A percentile compares a stretch with the other conserved stretches of the same genome.
phyloP scores from a whole-genome alignment of 2,329 filamentous ascomycete genomes.

The Periconia sp. region DNA sequence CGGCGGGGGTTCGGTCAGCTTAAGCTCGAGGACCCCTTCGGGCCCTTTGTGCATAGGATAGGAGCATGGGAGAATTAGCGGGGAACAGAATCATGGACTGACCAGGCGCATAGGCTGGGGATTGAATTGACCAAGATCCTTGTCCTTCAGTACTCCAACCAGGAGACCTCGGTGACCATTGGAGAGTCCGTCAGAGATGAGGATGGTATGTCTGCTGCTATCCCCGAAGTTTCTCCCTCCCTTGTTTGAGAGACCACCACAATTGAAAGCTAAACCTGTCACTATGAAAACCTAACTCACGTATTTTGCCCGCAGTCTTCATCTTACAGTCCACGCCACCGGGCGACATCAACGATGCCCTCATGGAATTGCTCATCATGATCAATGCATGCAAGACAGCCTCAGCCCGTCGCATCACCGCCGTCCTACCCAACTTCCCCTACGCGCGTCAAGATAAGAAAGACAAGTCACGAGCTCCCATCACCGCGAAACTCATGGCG shows the following conservation, averaged over 20 bases:
- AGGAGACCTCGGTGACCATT: slow-evolving; percentile 87
- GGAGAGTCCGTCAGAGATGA: slow-evolving; percentile 96
- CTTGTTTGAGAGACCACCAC: not conserved
- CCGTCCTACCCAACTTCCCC: slow-evolving; percentile 93
- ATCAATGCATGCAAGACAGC: slow-evolving; percentile 91
- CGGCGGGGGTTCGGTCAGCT: not conserved
- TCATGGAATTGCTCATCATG: slow-evolving; percentile 99
- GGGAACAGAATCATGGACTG: not conserved
- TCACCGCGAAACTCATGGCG: slow-evolving; percentile 91
- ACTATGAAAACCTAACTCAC: not conserved
- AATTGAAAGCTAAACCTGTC: slow-evolving; percentile 20
- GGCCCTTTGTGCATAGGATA: too few relatives aligned
- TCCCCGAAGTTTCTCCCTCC: not conserved
- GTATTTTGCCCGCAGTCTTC: slow-evolving; percentile 63
- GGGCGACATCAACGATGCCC: slow-evolving; percentile 94
- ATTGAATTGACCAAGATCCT: slow-evolving; percentile 78
- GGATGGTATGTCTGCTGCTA: slow-evolving; percentile 63
- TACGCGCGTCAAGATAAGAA: slow-evolving; percentile 98
- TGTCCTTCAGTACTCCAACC: slow-evolving; percentile 82
- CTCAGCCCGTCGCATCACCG: slow-evolving; percentile 87
- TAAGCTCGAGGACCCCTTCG: not conserved
- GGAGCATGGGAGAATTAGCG: too few relatives aligned
- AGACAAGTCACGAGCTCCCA: slow-evolving; percentile 92
- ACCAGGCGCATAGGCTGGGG: slow-evolving; percentile 60
- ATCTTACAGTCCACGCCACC: slow-evolving; percentile 94